Evolutionary conservation across 2,329 filamentous ascomycete species (phyloP).

Genomic region (Colletotrichum neosansevieriae): DNA sequence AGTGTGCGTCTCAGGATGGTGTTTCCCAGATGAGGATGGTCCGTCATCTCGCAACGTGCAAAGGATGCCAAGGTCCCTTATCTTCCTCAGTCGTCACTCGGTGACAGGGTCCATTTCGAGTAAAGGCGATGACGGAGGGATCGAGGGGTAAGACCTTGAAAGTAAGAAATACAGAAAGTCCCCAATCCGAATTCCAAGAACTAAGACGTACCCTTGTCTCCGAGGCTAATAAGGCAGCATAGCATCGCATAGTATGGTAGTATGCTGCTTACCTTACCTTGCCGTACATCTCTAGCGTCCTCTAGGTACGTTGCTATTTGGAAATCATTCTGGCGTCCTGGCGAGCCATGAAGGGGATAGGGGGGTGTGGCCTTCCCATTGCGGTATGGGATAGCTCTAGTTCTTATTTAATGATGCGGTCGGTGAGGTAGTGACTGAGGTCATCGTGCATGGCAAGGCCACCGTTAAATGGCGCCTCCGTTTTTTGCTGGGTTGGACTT

Average conservation of each 20-base stretch:
- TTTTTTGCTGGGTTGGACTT: not conserved
- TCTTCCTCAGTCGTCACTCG: no score
- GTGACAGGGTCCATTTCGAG: conserved; percentile 2
- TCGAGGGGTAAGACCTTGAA: no score
- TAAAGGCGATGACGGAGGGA: not conserved
- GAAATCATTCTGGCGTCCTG: not conserved
- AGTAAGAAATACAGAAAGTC: no score
- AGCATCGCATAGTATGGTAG: no score
- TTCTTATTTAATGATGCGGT: not conserved
- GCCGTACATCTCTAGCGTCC: conserved; percentile 11
- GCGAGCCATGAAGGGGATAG: not conserved
- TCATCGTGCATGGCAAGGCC: conserved; percentile 28
- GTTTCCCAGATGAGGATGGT: conserved; percentile 13
- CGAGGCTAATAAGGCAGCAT: no score
- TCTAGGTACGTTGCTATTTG: conserved; percentile 20
- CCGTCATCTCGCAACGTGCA: not conserved
- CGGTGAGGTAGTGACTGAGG: conserved; percentile 33
- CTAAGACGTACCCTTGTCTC: no score
- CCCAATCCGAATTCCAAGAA: no score
- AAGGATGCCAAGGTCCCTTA: not conserved
- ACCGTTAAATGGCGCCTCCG: conserved; percentile 26
- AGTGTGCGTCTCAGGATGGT: conserved; percentile 25
- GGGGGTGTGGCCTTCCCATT: not conserved
- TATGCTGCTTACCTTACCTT: not conserved
- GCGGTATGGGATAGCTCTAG: conserved; percentile 1